Conservation (phyloP, 2,329 filamentous ascomycete species). For the Aspergillus calidoustus region DNA sequence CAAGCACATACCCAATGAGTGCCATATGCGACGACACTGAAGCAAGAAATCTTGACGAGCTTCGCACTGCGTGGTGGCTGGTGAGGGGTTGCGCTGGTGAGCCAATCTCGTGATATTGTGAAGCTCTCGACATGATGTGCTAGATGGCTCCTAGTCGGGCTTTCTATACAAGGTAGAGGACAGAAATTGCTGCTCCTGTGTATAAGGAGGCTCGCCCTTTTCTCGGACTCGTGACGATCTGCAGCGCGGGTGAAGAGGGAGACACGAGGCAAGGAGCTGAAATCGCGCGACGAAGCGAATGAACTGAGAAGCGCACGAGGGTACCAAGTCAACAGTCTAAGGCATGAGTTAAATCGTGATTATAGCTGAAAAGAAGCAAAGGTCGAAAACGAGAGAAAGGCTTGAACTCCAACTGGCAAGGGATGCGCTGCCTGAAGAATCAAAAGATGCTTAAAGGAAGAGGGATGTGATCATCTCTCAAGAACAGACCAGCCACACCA, state of each 20-base stretch:
- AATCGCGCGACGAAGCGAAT: conserved; percentile 6
- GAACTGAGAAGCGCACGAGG: neutral
- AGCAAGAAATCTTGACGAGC: conserved; percentile 32
- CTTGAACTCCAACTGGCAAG: neutral
- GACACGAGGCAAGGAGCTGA: neutral
- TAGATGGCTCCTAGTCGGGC: neutral
- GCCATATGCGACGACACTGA: conserved; percentile 32
- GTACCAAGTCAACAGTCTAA: neutral
- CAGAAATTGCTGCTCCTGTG: neutral
- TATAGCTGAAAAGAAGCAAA: neutral
- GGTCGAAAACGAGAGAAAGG: neutral
- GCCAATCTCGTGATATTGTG: conserved; percentile 22
- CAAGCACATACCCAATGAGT: conserved; percentile 34
- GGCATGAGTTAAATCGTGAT: neutral
- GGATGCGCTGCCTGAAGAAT: neutral
- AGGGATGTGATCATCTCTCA: conserved; percentile 13
- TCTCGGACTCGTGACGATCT: neutral
- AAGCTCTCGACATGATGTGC: conserved; percentile 5
- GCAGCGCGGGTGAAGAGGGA: neutral
- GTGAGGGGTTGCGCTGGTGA: conserved; percentile 17
- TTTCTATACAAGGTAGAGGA: neutral
- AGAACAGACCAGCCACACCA: conserved; percentile 10
- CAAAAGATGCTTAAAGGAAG: neutral
- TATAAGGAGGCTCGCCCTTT: neutral
- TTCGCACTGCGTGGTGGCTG: conserved; percentile 11